Percentiles rank a stretch among this genome's conserved stretches.
Evolutionary conservation across 495 filamentous ascomycete species (phyloP).

Genomic region (Amphirosellinia nigrospora): DNA sequence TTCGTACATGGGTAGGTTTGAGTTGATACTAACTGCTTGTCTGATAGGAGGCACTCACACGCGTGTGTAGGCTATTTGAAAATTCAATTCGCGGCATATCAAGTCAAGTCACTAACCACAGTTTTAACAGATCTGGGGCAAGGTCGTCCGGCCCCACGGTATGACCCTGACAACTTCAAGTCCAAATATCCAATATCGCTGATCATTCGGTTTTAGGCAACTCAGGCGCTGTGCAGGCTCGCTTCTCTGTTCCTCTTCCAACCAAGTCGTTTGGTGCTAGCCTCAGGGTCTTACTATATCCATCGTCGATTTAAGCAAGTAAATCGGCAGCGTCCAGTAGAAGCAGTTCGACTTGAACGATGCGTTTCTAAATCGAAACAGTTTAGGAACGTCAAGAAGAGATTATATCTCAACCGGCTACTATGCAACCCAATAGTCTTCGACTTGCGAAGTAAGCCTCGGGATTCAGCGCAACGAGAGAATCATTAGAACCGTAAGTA

Average conservation of each 20-base stretch:
- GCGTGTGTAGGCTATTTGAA: conserved; percentile 57
- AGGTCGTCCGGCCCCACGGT: conserved; percentile 91
- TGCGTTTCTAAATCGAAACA: not conserved
- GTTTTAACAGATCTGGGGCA: conserved; percentile 78
- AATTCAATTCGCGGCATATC: not conserved
- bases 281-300: conserved; percentile 95
- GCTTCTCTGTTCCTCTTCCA: conserved; percentile 90
- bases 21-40: not conserved
- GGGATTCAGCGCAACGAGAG: not conserved
- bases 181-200: conserved; percentile 17
- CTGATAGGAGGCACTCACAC: conserved; percentile 77
- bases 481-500: not conserved
- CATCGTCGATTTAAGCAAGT: conserved; percentile 64
- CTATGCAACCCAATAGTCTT: not conserved
- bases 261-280: conserved; percentile 91
- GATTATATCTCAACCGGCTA: not conserved
- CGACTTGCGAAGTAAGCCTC: not conserved
- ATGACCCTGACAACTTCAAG: conserved; percentile 42
- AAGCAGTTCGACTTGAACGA: conserved; percentile 3
- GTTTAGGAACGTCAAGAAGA: not conserved
- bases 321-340: not conserved
- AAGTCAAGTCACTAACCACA: not conserved
- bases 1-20: not conserved
- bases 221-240: conserved; percentile 89
- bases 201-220: conserved; percentile 63